phyloP scores from a whole-genome alignment of 2,329 filamentous ascomycete genomes.

The Diaporthe sp. region DNA sequence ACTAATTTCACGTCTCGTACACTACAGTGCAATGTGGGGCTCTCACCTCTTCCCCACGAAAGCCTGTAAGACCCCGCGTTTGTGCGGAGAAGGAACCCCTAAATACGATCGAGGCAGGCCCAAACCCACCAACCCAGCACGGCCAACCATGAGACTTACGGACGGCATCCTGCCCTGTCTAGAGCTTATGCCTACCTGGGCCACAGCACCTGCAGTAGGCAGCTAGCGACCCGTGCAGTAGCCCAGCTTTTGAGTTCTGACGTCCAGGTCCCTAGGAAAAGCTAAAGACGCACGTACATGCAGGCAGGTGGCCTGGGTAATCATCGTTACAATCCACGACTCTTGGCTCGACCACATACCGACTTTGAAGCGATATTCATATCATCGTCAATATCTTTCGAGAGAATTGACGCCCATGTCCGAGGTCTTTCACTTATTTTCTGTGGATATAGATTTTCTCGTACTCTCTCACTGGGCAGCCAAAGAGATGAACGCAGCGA shows the following conservation, averaged over 20 bases:
- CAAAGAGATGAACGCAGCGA: no score
- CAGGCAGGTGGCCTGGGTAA: neutral
- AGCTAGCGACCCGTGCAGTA: slow-evolving; percentile 11
- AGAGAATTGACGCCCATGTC: no score
- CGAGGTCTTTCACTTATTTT: neutral
- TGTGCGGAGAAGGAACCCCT: neutral
- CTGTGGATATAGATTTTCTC: neutral
- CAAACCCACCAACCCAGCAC: neutral
- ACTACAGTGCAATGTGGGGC: no score
- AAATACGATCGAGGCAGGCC: neutral
- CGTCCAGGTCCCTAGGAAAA: neutral
- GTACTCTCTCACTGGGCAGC: neutral
- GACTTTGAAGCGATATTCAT: neutral
- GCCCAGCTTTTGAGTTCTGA: slow-evolving; percentile 15
- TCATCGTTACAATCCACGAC: no score
- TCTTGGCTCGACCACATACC: neutral
- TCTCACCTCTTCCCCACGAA: neutral
- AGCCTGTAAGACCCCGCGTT: neutral
- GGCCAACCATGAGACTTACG: neutral
- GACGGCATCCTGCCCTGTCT: neutral
- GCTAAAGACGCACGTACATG: neutral
- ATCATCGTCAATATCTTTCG: neutral
- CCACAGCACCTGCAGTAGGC: neutral
- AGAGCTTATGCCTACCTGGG: neutral
- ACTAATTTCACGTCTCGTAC: neutral